These are phyloP conservation scores for Metschnikowia lochheadii DNA, from an alignment of 805 yeast genomes.

Conservation along the genomic window DNA sequence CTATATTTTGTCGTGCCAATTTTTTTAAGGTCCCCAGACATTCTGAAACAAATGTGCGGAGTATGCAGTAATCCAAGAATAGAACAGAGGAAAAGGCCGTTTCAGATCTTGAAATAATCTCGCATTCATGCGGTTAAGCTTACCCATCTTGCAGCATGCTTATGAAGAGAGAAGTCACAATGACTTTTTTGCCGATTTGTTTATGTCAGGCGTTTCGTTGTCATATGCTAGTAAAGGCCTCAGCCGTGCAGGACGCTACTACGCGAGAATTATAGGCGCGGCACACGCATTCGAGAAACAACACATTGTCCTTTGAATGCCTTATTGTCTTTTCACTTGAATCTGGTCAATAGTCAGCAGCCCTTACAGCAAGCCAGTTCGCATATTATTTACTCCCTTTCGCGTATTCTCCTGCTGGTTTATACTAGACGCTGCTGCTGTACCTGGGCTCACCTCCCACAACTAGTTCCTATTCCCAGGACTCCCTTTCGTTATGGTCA, in stretches of 20 bases:
- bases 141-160: not conserved
- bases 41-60: too few species aligned
- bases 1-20: too few species aligned
- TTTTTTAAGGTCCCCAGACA: too few species aligned
- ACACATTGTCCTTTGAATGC: not conserved
- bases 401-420: not conserved
- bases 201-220: not conserved
- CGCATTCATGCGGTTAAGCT: not conserved
- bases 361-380: not conserved
- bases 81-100: not conserved
- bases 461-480: not conserved
- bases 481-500: not conserved
- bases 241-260: not conserved
- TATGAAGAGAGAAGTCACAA: not conserved
- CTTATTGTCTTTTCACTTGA: not conserved
- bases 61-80: too few species aligned
- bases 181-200: not conserved
- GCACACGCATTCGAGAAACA: not conserved
- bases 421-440: not conserved
- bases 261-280: slow-evolving; percentile 3
- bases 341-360: not conserved
- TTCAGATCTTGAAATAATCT: not conserved
- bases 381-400: not conserved
- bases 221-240: not conserved
- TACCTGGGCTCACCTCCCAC: not conserved